A percentile compares a stretch with the other conserved stretches of the same genome.
Evolutionary conservation across 371 early-diverging fungal species (phyloP).

Genomic region (Dichotomocladium elegans): DNA sequence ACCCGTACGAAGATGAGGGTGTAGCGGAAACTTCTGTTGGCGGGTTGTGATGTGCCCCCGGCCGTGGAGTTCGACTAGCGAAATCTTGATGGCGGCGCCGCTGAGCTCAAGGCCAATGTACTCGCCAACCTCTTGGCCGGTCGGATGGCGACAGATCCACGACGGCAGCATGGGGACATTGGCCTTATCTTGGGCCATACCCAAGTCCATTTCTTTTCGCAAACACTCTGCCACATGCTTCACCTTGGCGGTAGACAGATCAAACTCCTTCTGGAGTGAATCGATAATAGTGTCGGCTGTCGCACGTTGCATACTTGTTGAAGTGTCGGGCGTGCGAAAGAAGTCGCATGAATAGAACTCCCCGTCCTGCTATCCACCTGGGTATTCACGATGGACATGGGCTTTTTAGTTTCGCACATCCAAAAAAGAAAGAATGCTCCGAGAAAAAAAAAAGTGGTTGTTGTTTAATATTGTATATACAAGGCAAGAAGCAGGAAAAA

Average conservation of each 20-base stretch:
- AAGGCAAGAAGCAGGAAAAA: too few species aligned
- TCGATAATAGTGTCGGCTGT: too few species aligned
- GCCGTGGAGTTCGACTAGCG: conserved; percentile 78
- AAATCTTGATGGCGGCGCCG: conserved; percentile 84
- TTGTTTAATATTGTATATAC: too few species aligned
- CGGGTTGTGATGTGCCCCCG: conserved; percentile 54
- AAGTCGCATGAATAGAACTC: too few species aligned
- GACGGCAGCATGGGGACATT: conserved; percentile 68
- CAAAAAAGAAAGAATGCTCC: too few species aligned
- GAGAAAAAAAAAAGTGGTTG: too few species aligned
- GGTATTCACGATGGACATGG: too few species aligned
- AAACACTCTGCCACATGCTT: conserved; percentile 54
- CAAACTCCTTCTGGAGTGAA: conserved; percentile 42
- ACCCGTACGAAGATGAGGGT: conserved; percentile 65
- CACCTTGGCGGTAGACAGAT: conserved; percentile 44
- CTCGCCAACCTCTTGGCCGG: conserved; percentile 80
- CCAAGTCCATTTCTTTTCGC: conserved; percentile 63
- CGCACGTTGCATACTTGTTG: too few species aligned
- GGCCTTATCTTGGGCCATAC: conserved; percentile 50
- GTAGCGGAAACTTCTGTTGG: conserved; percentile 78
- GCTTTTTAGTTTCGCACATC: too few species aligned
- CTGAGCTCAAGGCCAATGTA: conserved; percentile 91
- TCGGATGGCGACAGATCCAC: conserved; percentile 53
- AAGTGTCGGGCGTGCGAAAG: too few species aligned
- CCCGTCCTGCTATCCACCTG: too few species aligned